phyloP scores from a whole-genome alignment of 2,329 filamentous ascomycete genomes.

The Cadophora luteo-olivacea region DNA sequence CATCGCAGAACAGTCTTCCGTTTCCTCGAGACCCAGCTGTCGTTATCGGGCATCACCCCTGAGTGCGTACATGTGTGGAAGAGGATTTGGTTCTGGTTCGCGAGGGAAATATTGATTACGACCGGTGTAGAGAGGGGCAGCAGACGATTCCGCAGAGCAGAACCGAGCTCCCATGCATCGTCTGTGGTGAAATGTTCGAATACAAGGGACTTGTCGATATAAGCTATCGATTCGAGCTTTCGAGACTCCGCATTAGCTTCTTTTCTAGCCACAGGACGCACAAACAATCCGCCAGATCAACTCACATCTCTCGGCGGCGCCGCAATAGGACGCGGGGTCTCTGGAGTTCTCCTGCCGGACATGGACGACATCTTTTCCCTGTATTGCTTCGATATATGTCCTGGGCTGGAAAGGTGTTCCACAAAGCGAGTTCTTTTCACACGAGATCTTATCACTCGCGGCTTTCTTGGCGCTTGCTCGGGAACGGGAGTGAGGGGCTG shows the following conservation, averaged over 20 bases:
- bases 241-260: conserved; percentile 20
- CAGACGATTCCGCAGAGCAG: conserved; percentile 68
- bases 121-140: conserved; percentile 59
- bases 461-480: conserved; percentile 16
- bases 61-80: conserved; percentile 74
- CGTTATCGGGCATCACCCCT: conserved; percentile 74
- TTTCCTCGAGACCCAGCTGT: conserved; percentile 74
- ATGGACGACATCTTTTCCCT: conserved; percentile 14
- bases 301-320: conserved; percentile 36
- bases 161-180: conserved; percentile 71
- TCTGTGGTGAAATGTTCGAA: conserved; percentile 61
- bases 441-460: conserved; percentile 5
- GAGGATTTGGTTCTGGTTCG: conserved; percentile 63
- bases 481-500: conserved; percentile 2
- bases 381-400: conserved; percentile 20
- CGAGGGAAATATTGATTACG: conserved; percentile 69
- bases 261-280: background rate
- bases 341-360: conserved; percentile 19
- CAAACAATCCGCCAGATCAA: conserved; percentile 1
- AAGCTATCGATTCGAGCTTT: conserved; percentile 43
- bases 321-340: conserved; percentile 30
- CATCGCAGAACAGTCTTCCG: conserved; percentile 74
- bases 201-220: conserved; percentile 42
- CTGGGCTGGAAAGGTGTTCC: conserved; percentile 23
- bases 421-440: conserved; percentile 27